A percentile compares a stretch with the other conserved stretches of the same genome.
phyloP scores from a whole-genome alignment of 148 eudicot genomes.

The Fallopia convolvulus region DNA sequence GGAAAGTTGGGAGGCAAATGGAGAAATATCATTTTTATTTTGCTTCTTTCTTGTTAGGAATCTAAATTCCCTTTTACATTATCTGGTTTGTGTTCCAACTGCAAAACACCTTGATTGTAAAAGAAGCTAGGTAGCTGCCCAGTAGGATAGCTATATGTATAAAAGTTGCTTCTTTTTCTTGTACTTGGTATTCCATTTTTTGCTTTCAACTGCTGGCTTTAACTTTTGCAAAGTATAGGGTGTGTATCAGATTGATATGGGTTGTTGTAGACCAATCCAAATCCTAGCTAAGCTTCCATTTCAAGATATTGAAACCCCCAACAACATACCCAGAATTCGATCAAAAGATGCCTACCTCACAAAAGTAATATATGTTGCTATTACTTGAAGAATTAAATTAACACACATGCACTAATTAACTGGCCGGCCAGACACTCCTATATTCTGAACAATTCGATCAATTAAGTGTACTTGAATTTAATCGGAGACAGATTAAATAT shows the following conservation, averaged over 20 bases:
- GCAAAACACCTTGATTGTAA: slow-evolving; percentile 10
- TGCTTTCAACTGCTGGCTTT: not conserved
- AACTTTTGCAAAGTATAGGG: not conserved
- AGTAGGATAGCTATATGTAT: not conserved
- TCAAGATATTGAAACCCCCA: not conserved
- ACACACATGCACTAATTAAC: not conserved
- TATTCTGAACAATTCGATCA: not conserved
- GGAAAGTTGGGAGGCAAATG: not conserved
- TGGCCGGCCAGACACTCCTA: too few species aligned
- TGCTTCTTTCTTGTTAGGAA: not conserved
- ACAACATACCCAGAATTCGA: not conserved
- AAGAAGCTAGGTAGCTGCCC: not conserved
- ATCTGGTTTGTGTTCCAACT: not conserved
- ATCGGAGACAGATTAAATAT: too few species aligned
- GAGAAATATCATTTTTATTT: not conserved
- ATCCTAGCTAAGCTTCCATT: not conserved
- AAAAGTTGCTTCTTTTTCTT: not conserved
- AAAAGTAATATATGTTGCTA: not conserved
- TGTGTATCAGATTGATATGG: too few species aligned
- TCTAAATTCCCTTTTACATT: not conserved
- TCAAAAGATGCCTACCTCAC: not conserved
- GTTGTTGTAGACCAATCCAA: slow-evolving; percentile 1
- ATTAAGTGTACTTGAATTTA: too few species aligned
- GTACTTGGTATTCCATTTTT: not conserved
- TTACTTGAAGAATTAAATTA: too few species aligned